Evolutionary conservation across 352 stramenopile genomes (phyloP).

Genomic region (Pythium myriotylum): DNA sequence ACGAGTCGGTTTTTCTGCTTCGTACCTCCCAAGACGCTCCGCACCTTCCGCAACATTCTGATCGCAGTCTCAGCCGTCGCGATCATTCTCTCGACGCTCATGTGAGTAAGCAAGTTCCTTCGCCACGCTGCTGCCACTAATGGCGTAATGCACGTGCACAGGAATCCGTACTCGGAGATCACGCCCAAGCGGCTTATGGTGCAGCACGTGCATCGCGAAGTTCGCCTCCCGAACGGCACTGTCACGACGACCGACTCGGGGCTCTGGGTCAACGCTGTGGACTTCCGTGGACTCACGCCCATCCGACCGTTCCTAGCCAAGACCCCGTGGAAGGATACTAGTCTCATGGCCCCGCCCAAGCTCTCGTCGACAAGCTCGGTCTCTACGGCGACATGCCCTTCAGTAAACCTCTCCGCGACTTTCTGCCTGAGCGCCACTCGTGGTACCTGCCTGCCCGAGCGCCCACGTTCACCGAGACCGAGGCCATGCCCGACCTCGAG

Average conservation of each 20-base stretch:
- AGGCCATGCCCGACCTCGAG: slow-evolving; percentile 29
- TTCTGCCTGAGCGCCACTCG: slow-evolving; percentile 67
- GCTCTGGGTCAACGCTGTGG: slow-evolving; percentile 72
- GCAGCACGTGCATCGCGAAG: slow-evolving; percentile 68
- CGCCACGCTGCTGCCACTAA: background rate
- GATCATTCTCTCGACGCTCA: slow-evolving; percentile 50
- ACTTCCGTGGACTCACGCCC: slow-evolving; percentile 62
- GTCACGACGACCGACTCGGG: slow-evolving; percentile 55
- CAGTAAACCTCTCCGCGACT: slow-evolving; percentile 58
- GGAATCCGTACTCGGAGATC: slow-evolving; percentile 74
- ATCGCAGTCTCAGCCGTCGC: slow-evolving; percentile 39
- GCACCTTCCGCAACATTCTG: slow-evolving; percentile 40
- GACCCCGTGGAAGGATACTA: slow-evolving; percentile 56
- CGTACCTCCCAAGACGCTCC: slow-evolving; percentile 45
- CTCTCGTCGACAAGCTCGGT: slow-evolving; percentile 46
- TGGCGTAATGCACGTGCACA: slow-evolving; percentile 21
- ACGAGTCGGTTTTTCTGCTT: slow-evolving; percentile 76
- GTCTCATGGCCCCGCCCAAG: slow-evolving; percentile 36
- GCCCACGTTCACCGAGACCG: slow-evolving; percentile 26
- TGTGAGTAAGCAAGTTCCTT: slow-evolving; percentile 40
- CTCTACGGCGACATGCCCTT: slow-evolving; percentile 79
- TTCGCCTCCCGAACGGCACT: slow-evolving; percentile 44
- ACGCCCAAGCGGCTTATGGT: slow-evolving; percentile 73
- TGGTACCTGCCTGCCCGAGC: slow-evolving; percentile 62
- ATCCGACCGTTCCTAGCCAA: slow-evolving; percentile 45